A percentile compares a stretch with the other conserved stretches of the same genome.
These are phyloP conservation scores for Starmerella powellii DNA, from an alignment of 805 yeast genomes.

Conservation along the genomic window DNA sequence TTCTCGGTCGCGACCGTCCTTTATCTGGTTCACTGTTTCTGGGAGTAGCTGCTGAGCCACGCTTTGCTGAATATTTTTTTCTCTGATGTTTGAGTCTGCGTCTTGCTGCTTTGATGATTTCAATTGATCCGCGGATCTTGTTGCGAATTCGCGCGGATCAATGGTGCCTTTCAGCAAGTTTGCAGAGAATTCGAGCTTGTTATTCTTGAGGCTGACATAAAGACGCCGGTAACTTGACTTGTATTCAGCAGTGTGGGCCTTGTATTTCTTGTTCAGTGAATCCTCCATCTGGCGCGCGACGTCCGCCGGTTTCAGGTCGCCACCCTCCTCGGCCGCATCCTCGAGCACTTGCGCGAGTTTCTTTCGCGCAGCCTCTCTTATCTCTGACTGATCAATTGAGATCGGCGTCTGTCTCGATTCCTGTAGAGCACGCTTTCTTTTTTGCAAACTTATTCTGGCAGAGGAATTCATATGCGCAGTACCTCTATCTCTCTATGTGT, in stretches of 20 bases:
- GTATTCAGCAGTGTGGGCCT: slow-evolving; percentile 21
- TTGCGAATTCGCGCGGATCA: slow-evolving; percentile 25
- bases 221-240: slow-evolving; percentile 26
- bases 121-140: slow-evolving; percentile 26
- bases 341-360: slow-evolving; percentile 14
- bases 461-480: slow-evolving; percentile 11
- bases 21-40: slow-evolving; percentile 27
- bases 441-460: slow-evolving; percentile 8
- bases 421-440: slow-evolving; percentile 10
- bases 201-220: slow-evolving; percentile 24
- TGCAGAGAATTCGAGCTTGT: slow-evolving; percentile 20
- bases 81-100: slow-evolving; percentile 23
- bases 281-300: slow-evolving; percentile 23
- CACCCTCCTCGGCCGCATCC: background rate
- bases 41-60: slow-evolving; percentile 26
- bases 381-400: slow-evolving; percentile 9
- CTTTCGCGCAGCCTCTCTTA: slow-evolving; percentile 16
- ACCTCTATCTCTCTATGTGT: no score
- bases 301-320: background rate
- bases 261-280: slow-evolving; percentile 17
- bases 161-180: slow-evolving; percentile 24
- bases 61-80: slow-evolving; percentile 23
- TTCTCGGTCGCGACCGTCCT: slow-evolving; percentile 34
- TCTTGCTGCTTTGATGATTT: slow-evolving; percentile 22
- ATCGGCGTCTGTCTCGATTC: background rate